These are phyloP conservation scores for Thelonectria blattea DNA, from an alignment of 2,329 filamentous ascomycete species.

Conservation along the genomic window DNA sequence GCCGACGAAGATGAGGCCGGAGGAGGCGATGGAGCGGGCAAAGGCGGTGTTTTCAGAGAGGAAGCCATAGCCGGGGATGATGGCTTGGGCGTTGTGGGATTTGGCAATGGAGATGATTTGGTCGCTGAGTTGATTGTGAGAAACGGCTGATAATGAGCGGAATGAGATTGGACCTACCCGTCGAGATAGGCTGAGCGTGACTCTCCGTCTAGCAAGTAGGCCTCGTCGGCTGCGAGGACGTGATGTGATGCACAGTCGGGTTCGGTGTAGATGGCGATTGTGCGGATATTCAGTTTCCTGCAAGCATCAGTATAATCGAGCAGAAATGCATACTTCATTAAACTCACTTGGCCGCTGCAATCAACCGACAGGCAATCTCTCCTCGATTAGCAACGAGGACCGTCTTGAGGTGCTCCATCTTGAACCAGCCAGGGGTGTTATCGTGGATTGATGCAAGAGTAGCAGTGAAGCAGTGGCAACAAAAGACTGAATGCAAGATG, in stretches of 20 bases:
- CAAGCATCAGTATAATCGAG: slow-evolving; percentile 36
- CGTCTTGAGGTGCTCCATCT: slow-evolving; percentile 17
- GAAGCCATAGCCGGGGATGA: slow-evolving; percentile 50
- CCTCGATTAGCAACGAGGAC: slow-evolving; percentile 65
- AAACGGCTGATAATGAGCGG: background rate
- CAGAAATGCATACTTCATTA: slow-evolving; percentile 41
- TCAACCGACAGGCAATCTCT: slow-evolving; percentile 58
- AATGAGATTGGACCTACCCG: slow-evolving; percentile 35
- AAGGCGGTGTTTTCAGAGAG: slow-evolving; percentile 54
- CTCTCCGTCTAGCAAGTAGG: slow-evolving; percentile 54
- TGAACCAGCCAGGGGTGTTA: background rate
- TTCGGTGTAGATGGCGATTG: slow-evolving; percentile 60
- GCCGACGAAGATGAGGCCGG: slow-evolving; percentile 64
- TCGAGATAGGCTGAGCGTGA: slow-evolving; percentile 39
- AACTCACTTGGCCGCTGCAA: slow-evolving; percentile 19
- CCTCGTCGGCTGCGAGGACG: slow-evolving; percentile 54
- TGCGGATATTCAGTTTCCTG: slow-evolving; percentile 56
- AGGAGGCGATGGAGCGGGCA: slow-evolving; percentile 55
- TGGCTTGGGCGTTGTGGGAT: slow-evolving; percentile 54
- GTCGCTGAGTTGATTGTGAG: slow-evolving; percentile 23
- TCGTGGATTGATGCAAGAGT: background rate
- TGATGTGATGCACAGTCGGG: slow-evolving; percentile 57
- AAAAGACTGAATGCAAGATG: background rate
- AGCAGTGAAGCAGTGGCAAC: background rate
- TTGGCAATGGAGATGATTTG: slow-evolving; percentile 45